Evolutionary conservation across 208 protist genomes (phyloP), one percentile per base, ranked within the genome.

Genomic region (Trypanosomatidae sp.): DNA sequence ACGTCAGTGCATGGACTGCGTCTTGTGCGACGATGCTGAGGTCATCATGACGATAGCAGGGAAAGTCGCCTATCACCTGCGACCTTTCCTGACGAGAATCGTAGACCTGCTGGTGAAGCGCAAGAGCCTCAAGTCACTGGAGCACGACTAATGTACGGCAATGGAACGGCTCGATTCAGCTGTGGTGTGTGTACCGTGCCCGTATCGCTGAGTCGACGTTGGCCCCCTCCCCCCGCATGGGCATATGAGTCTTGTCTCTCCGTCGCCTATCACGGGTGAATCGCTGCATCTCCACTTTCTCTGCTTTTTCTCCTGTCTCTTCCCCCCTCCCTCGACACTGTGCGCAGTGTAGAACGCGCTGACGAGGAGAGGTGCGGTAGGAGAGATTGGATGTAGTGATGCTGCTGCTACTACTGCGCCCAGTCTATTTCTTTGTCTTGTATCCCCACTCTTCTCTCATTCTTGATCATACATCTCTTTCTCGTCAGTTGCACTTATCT

Each of bases 31-130:
- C 46, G 87, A 94, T 59, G 58, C 81, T 5, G 91, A 96, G 76
- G 79, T 93, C 55, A 79, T 95, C 66, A 91, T 92, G 80, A 90
- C 89, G 33, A 69, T 87, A 8, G 72, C 77, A 4, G 91, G 91
- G 3, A 83, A 80, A 66, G 76, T 96, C 7, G 91, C 87, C 25
- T 96, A 96, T 76, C 69, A 69, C n/a, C 80, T 96, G 19, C 88
- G 91, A 0, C 91, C 91, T 12, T 84, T 88, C 25, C 74, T 93
- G 36, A 90, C 91, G 2, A 53, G 69, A 44, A 77, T 93, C 43
- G 84, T 96, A 4, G 91, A 96, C 62, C 17, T 49, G 7, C 68
- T 86, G 77, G 91, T 86, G 17, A 92, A 92, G 71, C 77, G 83
- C 66, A 87, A 92, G 56, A 96, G 91, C 49, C 72, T 92, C 36